Conservation (phyloP, 192 early-diverging fungal genomes). For the Coemansia sp. region DNA sequence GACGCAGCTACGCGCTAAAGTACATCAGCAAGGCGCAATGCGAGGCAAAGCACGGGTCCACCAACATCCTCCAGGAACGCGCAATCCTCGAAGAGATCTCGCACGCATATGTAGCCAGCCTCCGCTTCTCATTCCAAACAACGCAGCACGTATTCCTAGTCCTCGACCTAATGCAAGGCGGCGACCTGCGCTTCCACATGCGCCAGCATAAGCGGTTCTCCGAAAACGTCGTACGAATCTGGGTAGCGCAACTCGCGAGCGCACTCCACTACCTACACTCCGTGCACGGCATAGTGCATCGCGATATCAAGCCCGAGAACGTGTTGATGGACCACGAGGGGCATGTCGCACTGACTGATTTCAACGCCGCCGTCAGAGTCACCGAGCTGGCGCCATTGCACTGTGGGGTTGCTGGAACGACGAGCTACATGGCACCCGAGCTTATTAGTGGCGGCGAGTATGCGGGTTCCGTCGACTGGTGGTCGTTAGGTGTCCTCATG, state of each 20-base stretch:
- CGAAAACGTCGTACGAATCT: constrained; percentile 78
- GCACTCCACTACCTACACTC: constrained; percentile 82
- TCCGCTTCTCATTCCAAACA: constrained; percentile 95
- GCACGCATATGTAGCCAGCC: constrained; percentile 77
- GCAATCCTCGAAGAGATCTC: constrained; percentile 80
- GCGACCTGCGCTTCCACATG: constrained; percentile 81
- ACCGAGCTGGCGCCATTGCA: constrained; percentile 41
- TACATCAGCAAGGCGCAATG: constrained; percentile 92
- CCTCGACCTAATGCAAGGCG: constrained; percentile 89
- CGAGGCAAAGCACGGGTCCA: constrained; percentile 72
- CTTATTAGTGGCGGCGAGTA: constrained; percentile 64
- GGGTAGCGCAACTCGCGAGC: constrained; percentile 85
- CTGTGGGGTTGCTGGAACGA: constrained; percentile 36
- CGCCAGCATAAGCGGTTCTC: constrained; percentile 37
- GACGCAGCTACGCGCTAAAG: constrained; percentile 84
- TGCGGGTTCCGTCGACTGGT: constrained; percentile 85
- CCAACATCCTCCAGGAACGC: constrained; percentile 86
- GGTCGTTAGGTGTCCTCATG: constrained; percentile 84
- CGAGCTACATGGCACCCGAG: constrained; percentile 86
- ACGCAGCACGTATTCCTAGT: constrained; percentile 89
- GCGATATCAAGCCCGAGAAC: constrained; percentile 90
- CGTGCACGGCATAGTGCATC: constrained; percentile 77
- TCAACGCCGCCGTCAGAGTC: constrained; percentile 82
- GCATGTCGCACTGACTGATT: constrained; percentile 87
- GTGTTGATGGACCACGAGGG: constrained; percentile 71